A percentile compares a stretch with the other conserved stretches of the same genome.
These are phyloP conservation scores for Marsdenia floribunda DNA, from an alignment of 257 asterid species.

Conservation along the genomic window DNA sequence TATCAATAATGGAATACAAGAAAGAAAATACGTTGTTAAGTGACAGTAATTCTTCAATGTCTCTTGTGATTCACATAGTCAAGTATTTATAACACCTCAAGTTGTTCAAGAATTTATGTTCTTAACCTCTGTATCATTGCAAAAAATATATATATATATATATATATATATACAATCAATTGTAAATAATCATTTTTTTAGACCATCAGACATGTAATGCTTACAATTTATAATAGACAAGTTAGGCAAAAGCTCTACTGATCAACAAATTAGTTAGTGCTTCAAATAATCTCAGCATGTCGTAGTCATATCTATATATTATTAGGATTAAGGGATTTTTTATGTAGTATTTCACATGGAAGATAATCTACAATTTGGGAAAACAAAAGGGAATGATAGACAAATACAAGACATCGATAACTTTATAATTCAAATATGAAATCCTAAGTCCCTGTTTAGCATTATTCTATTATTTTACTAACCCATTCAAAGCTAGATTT, in stretches of 20 bases:
- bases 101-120: not conserved
- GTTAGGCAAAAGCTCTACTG: not conserved
- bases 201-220: not conserved
- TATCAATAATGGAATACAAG: not conserved
- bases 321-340: not conserved
- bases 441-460: not conserved
- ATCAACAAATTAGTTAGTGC: not conserved
- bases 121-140: not conserved
- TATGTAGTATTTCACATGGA: not conserved
- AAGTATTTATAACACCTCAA: not conserved
- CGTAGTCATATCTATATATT: not conserved
- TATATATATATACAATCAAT: not conserved
- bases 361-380: not conserved
- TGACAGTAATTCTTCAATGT: not conserved
- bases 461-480: not conserved
- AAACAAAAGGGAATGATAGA: not conserved
- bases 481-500: not conserved
- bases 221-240: not conserved
- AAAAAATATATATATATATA: not conserved
- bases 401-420: not conserved
- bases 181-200: not conserved
- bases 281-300: not conserved
- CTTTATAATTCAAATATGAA: not conserved
- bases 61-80: not conserved
- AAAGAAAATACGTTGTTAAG: too few species aligned